Evolutionary conservation across 164 flowering plant species (phyloP), one percentile per base, ranked within the genome.

Genomic region (Aristolochia californica): DNA sequence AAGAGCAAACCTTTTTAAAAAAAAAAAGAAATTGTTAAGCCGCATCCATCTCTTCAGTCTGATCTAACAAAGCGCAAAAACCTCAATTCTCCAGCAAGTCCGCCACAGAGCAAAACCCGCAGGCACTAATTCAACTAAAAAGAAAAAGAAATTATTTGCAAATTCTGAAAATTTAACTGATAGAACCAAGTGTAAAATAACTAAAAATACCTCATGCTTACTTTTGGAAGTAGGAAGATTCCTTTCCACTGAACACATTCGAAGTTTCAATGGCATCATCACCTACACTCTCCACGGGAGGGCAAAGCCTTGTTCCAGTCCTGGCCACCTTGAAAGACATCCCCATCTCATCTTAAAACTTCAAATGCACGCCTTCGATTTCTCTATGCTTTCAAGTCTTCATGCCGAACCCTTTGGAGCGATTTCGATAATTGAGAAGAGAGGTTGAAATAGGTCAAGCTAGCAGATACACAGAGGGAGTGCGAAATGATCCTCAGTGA

Each of bases 251-350:
- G 16, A 50, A 57, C 52, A 49, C 23, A 17, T 48, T 44, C 13
- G 70, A 71, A 50, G 50, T 54, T 24, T 67, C 75, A 57, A 60
- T 59, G 15, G 71, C 58, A 57, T 59, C 53, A 12, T 70, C 73
- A 0, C 55, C 64, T 0, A 7, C 72, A 4, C 22, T 50, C 7
- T 73, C 77, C 0, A 71, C 30, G 40, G 57, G 79, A 58, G 66
- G 55, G 20, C 73, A 73, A 65, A 72, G 84, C 71, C 88, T 75
- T 7, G 69, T 64, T 27, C 97, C 90, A 1, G 66, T 71, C 71
- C 73, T 84, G 14, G 87, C 68, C 22, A 89, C 77, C 73, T 83
- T 86, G 60, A 89, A 86, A 5, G 95, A 86, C 16, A 83, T 56
- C 48, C 89, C 95, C 95, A 86, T 87, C 34, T 12, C 54, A 48